Percentiles rank a stretch among this genome's conserved stretches.
Conservation (phyloP, 768 basidiomycete species). For the Russula emetica region DNA sequence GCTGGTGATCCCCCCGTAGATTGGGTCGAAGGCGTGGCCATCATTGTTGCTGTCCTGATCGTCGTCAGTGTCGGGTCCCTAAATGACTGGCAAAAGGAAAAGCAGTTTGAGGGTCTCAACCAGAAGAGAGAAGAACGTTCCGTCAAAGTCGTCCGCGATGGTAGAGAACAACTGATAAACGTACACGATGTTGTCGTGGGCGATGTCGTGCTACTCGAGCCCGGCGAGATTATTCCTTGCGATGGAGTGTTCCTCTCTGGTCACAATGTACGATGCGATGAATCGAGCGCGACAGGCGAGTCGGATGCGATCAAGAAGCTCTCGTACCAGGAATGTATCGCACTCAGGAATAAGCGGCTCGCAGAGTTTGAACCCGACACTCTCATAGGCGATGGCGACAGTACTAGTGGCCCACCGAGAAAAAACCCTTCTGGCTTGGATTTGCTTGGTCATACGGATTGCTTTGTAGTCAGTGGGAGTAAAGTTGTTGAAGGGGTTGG, state of each 20-base stretch:
- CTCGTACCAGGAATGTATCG: slow-evolving; percentile 69
- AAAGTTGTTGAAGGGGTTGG: slow-evolving; percentile 96
- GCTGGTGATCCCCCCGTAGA: slow-evolving; percentile 72
- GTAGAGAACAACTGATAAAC: slow-evolving; percentile 32
- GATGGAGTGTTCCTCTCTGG: slow-evolving; percentile 92
- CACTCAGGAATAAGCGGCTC: slow-evolving; percentile 38
- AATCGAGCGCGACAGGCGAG: slow-evolving; percentile 95
- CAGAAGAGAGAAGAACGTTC: slow-evolving; percentile 93
- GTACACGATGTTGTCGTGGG: slow-evolving; percentile 86
- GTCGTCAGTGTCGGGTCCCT: slow-evolving; percentile 88
- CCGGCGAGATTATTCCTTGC: slow-evolving; percentile 93
- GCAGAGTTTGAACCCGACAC: slow-evolving; percentile 16
- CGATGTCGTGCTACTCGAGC: slow-evolving; percentile 86
- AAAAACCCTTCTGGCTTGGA: slow-evolving; percentile 30
- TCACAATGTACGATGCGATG: slow-evolving; percentile 93
- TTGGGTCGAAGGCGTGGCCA: slow-evolving; percentile 94
- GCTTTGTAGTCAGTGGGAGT: slow-evolving; percentile 86
- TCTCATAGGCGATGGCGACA: slow-evolving; percentile 26
- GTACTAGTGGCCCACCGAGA: slow-evolving; percentile 29
- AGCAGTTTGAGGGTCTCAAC: slow-evolving; percentile 88
- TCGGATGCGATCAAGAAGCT: slow-evolving; percentile 92
- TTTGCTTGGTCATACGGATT: slow-evolving; percentile 64
- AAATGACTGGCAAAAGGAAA: slow-evolving; percentile 99
- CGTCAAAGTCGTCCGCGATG: slow-evolving; percentile 57
- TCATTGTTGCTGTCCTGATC: slow-evolving; percentile 69